These are phyloP conservation scores for Ambrosiella xylebori DNA, from an alignment of 2,329 filamentous ascomycete species.

Conservation along the genomic window DNA sequence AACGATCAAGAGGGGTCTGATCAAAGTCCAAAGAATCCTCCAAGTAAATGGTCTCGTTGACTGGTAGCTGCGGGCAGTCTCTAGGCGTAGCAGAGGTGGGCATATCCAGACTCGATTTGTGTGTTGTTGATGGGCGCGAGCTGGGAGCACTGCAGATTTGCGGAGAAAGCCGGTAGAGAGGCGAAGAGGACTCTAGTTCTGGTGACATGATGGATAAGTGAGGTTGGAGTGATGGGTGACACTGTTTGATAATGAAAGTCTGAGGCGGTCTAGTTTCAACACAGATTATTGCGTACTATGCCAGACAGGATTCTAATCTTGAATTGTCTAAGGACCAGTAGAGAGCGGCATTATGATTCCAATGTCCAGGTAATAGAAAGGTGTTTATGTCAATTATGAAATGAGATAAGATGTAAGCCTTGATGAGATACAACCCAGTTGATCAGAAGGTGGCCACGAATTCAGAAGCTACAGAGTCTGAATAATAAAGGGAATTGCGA, in stretches of 20 bases:
- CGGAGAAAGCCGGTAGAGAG: neutral
- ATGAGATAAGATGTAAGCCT: neutral
- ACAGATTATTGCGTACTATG: neutral
- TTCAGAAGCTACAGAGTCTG: too few relatives aligned
- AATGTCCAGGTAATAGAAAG: neutral
- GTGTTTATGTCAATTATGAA: neutral
- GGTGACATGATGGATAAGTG: neutral
- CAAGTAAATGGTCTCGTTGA: neutral
- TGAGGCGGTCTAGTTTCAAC: too few relatives aligned
- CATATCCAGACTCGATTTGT: slow-evolving; percentile 1
- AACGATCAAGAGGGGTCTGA: too few relatives aligned
- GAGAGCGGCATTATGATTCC: neutral
- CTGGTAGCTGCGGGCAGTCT: neutral
- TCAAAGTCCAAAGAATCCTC: neutral
- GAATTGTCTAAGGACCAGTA: neutral
- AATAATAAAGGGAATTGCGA: too few relatives aligned
- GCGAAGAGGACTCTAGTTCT: neutral
- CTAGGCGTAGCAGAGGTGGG: neutral
- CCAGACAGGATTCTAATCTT: neutral
- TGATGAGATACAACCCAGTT: neutral
- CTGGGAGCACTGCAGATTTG: neutral
- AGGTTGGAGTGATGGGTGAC: neutral
- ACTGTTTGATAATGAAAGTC: too few relatives aligned
- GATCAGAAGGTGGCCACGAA: too few relatives aligned
- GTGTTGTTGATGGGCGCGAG: slow-evolving; percentile 4